Evolutionary conservation across 2,329 filamentous ascomycete genomes (phyloP).

Genomic region (Cercospora sojina): DNA sequence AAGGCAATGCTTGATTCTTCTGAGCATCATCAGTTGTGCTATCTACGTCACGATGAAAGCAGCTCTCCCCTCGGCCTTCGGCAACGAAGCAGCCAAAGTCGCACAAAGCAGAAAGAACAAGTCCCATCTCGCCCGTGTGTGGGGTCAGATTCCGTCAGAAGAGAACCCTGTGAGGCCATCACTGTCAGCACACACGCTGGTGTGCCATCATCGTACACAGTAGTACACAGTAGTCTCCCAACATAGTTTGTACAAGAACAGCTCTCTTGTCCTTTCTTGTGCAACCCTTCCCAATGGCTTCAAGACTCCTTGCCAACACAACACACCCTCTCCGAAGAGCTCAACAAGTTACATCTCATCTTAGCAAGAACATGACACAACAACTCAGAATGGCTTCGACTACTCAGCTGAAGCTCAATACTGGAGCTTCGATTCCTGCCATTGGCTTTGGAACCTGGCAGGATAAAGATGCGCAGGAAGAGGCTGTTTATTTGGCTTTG

Average conservation of each 20-base stretch:
- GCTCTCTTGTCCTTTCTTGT: not conserved
- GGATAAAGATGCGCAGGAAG: constrained; percentile 49
- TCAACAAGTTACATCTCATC: constrained; percentile 21
- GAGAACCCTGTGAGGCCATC: not conserved
- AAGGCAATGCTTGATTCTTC: not conserved
- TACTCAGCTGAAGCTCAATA: constrained; percentile 39
- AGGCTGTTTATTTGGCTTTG: constrained; percentile 49
- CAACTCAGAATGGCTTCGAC: constrained; percentile 34
- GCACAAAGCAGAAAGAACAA: not conserved
- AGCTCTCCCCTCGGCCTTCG: not conserved
- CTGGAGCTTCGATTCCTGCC: constrained; percentile 39
- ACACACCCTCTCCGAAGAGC: constrained; percentile 18
- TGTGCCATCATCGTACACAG: not conserved
- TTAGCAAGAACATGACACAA: constrained; percentile 18
- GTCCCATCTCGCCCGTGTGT: not conserved
- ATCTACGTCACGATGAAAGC: not conserved
- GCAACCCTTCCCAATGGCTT: constrained; percentile 5
- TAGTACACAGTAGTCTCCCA: not conserved
- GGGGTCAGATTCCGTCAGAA: not conserved
- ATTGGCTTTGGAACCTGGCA: constrained; percentile 56
- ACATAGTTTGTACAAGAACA: constrained; percentile 2
- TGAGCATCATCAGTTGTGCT: not conserved
- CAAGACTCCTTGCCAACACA: not conserved
- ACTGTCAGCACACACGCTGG: not conserved
- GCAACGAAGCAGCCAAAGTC: not conserved